phyloP scores from a whole-genome alignment of 345 rosid genomes.

The Lepidium aucheri region DNA sequence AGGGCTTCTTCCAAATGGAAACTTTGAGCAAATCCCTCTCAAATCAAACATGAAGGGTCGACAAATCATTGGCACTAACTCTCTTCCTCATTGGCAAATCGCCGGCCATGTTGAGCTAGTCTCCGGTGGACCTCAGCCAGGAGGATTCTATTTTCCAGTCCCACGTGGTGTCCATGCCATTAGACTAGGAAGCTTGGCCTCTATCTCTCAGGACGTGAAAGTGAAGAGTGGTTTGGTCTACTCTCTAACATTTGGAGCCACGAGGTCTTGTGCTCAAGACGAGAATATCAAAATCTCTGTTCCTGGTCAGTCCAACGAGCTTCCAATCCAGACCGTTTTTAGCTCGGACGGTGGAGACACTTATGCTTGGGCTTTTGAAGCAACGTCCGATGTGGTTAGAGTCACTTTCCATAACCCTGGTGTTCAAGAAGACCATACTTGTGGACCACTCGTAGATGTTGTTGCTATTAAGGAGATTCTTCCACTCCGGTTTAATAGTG shows the following conservation, averaged over 20 bases:
- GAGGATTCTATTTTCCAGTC: conserved; percentile 60
- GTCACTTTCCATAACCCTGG: conserved; percentile 76
- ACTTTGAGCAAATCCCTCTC: conserved; percentile 56
- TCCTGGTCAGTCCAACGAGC: conserved; percentile 46
- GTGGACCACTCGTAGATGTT: conserved; percentile 82
- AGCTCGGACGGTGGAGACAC: conserved; percentile 83
- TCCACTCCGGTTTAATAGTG: conserved; percentile 37
- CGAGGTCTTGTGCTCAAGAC: conserved; percentile 72
- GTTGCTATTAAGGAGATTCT: conserved; percentile 72
- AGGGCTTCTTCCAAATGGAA: conserved; percentile 65
- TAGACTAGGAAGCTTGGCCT: conserved; percentile 68
- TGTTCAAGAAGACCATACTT: conserved; percentile 68
- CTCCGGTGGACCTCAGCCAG: conserved; percentile 80
- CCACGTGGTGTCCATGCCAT: conserved; percentile 76
- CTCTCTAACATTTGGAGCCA: conserved; percentile 71
- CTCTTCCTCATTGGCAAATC: conserved; percentile 80
- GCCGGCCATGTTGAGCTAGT: conserved; percentile 58
- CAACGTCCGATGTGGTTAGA: conserved; percentile 35
- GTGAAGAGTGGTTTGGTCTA: conserved; percentile 39
- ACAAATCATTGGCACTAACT: conserved; percentile 55
- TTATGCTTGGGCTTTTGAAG: conserved; percentile 64
- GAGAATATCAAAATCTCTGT: conserved; percentile 55
- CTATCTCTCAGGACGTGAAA: conserved; percentile 48
- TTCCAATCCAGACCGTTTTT: conserved; percentile 65
- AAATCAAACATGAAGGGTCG: conserved; percentile 54